A percentile compares a stretch with the other conserved stretches of the same genome.
These are phyloP conservation scores for Apiotrichum laibachii DNA, from an alignment of 1,284 basidiomycete genomes.

Conservation along the genomic window DNA sequence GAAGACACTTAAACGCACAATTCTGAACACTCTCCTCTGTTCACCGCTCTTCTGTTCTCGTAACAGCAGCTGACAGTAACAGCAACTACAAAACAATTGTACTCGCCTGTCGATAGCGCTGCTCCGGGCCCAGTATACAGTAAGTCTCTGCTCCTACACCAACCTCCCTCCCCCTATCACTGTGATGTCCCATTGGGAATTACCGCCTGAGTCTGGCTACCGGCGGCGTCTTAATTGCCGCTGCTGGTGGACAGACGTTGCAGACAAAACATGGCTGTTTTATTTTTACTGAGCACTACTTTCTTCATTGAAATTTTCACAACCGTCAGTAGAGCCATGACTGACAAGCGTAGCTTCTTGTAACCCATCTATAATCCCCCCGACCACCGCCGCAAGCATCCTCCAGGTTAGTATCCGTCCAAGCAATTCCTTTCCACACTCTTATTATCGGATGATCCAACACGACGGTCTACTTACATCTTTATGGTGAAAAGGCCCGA, in stretches of 20 bases:
- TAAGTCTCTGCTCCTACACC: slow-evolving; percentile 10
- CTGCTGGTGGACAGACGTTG: slow-evolving; percentile 30
- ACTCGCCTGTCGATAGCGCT: slow-evolving; percentile 5
- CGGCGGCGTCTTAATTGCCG: slow-evolving; percentile 37
- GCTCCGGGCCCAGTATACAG: slow-evolving; percentile 6
- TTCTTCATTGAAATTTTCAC: slow-evolving; percentile 6
- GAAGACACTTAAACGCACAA: slow-evolving; percentile 51
- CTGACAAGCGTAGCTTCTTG: slow-evolving; percentile 17
- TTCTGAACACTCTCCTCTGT: slow-evolving; percentile 34
- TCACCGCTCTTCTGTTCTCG: neutral
- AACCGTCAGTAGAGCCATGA: slow-evolving; percentile 6
- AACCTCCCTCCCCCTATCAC: slow-evolving; percentile 1
- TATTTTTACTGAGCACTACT: slow-evolving; percentile 45
- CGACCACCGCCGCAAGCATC: neutral
- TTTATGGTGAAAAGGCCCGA: slow-evolving; percentile 47
- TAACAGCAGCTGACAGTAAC: neutral
- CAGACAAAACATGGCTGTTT: slow-evolving; percentile 53
- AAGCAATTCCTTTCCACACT: neutral
- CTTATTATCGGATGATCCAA: slow-evolving; percentile 47
- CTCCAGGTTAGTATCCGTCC: slow-evolving; percentile 1
- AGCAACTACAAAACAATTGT: neutral
- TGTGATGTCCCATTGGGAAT: slow-evolving; percentile 52
- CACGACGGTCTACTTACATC: slow-evolving; percentile 51
- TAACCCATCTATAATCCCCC: neutral
- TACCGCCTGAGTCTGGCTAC: slow-evolving; percentile 48